A percentile compares a stretch with the other conserved stretches of the same genome.
phyloP scores from a whole-genome alignment of 257 asterid species.

The Nicotiana sylvestris region DNA sequence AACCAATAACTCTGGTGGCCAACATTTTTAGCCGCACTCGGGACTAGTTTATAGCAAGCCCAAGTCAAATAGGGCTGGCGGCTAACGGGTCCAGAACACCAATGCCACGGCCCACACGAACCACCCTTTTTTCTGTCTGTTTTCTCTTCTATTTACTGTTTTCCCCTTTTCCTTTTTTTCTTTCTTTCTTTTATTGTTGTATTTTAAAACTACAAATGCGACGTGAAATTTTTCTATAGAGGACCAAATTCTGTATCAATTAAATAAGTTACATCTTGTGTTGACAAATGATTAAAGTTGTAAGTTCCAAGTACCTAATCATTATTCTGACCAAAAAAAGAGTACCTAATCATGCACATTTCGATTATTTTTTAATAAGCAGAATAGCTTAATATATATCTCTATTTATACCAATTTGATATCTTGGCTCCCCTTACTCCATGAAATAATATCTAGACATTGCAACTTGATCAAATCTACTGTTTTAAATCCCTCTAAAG shows the following conservation, averaged over 20 bases:
- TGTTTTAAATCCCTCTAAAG: too few species aligned
- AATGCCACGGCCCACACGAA: background rate
- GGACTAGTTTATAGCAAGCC: background rate
- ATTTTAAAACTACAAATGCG: background rate
- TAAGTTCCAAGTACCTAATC: background rate
- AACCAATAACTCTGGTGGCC: background rate
- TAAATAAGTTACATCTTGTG: background rate
- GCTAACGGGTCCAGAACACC: background rate
- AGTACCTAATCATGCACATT: background rate
- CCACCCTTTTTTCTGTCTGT: background rate
- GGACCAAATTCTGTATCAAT: background rate
- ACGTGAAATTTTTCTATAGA: background rate
- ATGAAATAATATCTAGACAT: too few species aligned
- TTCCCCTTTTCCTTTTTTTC: too few species aligned
- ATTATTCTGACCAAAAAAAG: background rate
- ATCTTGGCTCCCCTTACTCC: too few species aligned
- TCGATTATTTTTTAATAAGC: background rate
- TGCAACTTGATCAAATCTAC: too few species aligned
- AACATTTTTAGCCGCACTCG: background rate
- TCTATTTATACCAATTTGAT: too few species aligned
- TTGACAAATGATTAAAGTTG: background rate
- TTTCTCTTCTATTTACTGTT: background rate
- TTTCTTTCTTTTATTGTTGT: background rate
- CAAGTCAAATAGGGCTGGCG: background rate
- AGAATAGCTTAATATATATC: too few species aligned